Evolutionary conservation across 225 moss, liverwort and hornwort species (phyloP).

Genomic region (Marchantia paleacea): DNA sequence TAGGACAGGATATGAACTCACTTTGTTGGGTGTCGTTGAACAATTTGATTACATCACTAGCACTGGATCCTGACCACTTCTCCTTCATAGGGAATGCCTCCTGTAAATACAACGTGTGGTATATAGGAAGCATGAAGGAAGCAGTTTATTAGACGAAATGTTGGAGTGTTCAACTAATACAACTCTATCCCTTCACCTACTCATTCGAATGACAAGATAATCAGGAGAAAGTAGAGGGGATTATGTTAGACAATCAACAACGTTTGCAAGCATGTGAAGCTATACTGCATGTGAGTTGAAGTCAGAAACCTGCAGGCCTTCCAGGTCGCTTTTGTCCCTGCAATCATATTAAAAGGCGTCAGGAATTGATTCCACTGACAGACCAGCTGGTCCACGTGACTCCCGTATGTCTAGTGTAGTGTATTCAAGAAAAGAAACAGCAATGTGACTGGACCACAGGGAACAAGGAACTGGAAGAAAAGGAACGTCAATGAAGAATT

Average conservation of each 20-base stretch:
- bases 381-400: not conserved
- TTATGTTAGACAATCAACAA: not conserved
- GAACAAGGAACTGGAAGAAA: no score
- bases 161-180: not conserved
- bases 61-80: conserved; percentile 20
- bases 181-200: not conserved
- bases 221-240: not conserved
- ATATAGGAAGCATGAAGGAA: no score
- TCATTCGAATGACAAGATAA: not conserved
- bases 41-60: conserved; percentile 37
- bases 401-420: not conserved
- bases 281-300: not conserved
- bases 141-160: no score
- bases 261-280: not conserved
- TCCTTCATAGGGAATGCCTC: not conserved
- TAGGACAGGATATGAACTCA: conserved; percentile 9
- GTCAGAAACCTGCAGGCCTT: not conserved
- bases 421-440: not conserved
- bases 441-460: not conserved
- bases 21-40: conserved; percentile 52
- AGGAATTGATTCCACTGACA: not conserved
- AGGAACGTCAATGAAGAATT: not conserved
- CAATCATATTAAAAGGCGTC: not conserved
- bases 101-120: not conserved
- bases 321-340: conserved; percentile 16